A percentile compares a stretch with the other conserved stretches of the same genome.
Evolutionary conservation across 108 stramenopile genomes (phyloP).

Genomic region (Nannochloropsis oceanica): DNA sequence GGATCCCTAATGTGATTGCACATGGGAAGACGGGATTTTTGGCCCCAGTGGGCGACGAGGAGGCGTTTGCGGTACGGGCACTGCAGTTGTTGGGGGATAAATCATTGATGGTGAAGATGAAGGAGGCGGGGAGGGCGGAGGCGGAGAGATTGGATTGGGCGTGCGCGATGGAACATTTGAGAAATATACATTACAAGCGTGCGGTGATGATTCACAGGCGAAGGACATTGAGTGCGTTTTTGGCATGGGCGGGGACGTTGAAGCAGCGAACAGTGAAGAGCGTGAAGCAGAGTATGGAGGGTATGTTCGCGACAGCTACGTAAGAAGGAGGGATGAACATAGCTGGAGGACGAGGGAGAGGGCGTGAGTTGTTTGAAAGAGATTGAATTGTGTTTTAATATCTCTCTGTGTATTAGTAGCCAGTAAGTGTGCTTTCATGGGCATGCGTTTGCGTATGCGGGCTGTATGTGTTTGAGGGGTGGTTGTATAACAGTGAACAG

Average conservation of each 20-base stretch:
- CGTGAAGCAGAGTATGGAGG: background rate
- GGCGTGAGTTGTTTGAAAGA: no score
- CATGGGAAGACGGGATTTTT: constrained; percentile 55
- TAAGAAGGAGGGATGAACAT: background rate
- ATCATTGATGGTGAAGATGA: constrained; percentile 8
- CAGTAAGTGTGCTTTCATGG: no score
- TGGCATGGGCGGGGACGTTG: background rate
- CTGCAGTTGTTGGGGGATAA: constrained; percentile 14
- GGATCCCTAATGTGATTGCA: constrained; percentile 53
- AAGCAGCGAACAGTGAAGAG: background rate
- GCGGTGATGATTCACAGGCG: background rate
- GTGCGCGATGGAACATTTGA: constrained; percentile 28
- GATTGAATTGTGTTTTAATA: no score
- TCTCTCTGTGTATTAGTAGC: no score
- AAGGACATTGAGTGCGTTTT: background rate
- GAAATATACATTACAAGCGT: constrained; percentile 34
- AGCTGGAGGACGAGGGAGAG: no score
- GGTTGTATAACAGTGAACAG: no score
- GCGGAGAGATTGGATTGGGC: constrained; percentile 39
- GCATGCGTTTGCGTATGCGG: no score
- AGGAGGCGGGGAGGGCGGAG: constrained; percentile 14
- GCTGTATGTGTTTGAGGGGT: no score
- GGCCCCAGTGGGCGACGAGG: constrained; percentile 19
- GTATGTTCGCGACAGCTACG: background rate
- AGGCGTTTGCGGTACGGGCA: constrained; percentile 15